Base-by-base conservation (phyloP, 257 asterid species). In the Mentha longifolia region DNA sequence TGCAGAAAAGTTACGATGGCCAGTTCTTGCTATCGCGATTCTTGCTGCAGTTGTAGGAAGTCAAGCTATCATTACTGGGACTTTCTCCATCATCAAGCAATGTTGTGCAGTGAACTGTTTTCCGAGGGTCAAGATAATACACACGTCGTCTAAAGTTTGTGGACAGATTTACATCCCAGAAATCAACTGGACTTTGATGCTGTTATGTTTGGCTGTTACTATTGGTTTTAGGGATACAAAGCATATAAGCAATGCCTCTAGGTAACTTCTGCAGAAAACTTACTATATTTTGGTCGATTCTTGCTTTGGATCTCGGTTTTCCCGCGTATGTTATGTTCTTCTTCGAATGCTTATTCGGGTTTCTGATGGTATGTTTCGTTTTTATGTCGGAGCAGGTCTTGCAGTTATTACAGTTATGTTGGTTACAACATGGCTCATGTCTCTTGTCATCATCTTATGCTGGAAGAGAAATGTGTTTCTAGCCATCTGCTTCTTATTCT, bases 41-140 rank as follows among this genome's bases (percentile, higher is more conserved):
- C 96, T 93, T 62, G 98, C 98, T 42, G 97, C 98, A 19, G 96
- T 93, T 42, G 98, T 93, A 42, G 98, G 98, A 65, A 91, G 98
- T 84, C 98, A 93, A 84, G 97, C 98, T 30, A 84, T 93, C 67
- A 93, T 93, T 31, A 93, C 98, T 0, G 98, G 97, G 61, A 89
- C 98, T 0, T 93, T 93, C 77, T 93, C 98, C 59, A 91, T 93
- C 52, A 93, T 93, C 77, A 93, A 93, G 79, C 98, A 93, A 67
- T 93, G 98, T 51, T 91, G 95, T 28, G 96, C 98, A n/a, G 76
- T 93, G 78, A 96, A 96, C 42, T 93, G 96, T 81, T 93, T 93
- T 43, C 98, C 98, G 2, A 81, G 94, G 77, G 96, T 93, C 70
- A 84, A 81, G 58, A 91, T 93, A 46, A 68, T 85, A 64, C 98